A percentile compares a stretch with the other conserved stretches of the same genome.
Conservation (phyloP, 768 basidiomycete species). For the Albatrellus ellisii region DNA sequence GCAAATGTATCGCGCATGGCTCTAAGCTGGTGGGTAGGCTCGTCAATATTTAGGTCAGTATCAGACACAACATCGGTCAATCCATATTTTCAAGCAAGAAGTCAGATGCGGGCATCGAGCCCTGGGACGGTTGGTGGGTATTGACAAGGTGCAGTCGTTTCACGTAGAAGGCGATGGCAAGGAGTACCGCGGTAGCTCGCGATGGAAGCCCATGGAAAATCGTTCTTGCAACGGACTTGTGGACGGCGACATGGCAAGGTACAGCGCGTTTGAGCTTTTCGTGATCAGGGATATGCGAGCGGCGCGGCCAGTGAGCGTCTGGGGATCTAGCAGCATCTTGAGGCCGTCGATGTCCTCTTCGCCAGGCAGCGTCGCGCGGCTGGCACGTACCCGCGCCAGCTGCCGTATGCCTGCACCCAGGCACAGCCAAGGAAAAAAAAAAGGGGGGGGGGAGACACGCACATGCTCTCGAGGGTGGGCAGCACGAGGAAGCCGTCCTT, state of each 20-base stretch:
- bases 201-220: slow-evolving; percentile 8
- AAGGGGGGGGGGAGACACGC: neutral
- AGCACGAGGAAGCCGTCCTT: slow-evolving; percentile 22
- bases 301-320: slow-evolving; percentile 17
- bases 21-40: too few relatives aligned
- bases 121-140: too few relatives aligned
- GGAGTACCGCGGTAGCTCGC: slow-evolving; percentile 9
- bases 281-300: slow-evolving; percentile 18
- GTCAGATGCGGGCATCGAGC: too few relatives aligned
- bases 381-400: too few relatives aligned
- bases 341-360: slow-evolving; percentile 21
- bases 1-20: too few relatives aligned
- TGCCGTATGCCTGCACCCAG: too few relatives aligned
- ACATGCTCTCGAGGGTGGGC: slow-evolving; percentile 25
- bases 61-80: too few relatives aligned
- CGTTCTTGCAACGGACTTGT: slow-evolving; percentile 10
- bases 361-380: slow-evolving; percentile 22
- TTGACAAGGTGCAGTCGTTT: too few relatives aligned
- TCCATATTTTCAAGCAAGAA: too few relatives aligned
- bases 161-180: slow-evolving; percentile 11
- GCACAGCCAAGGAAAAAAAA: too few relatives aligned
- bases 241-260: slow-evolving; percentile 17
- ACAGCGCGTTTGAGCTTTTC: slow-evolving; percentile 17
- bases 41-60: too few relatives aligned
- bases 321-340: slow-evolving; percentile 19